Base-by-base conservation (phyloP, 75 land plant species). In the Picea sitchensis region DNA sequence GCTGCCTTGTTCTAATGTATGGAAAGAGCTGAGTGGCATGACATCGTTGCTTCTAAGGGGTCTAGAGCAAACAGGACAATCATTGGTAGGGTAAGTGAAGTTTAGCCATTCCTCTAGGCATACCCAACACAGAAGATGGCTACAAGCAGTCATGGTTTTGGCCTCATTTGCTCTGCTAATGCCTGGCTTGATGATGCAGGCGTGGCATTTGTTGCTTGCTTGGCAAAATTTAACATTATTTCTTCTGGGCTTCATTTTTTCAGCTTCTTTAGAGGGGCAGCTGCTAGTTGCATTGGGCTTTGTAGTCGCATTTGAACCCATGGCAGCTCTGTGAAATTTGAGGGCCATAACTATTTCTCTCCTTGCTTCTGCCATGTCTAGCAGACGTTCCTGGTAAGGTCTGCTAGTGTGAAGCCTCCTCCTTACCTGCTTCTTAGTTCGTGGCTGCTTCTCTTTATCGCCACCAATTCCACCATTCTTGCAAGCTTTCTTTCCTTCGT, bases 341-440 rank as follows among this genome's bases (percentile, higher is more conserved):
- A 91, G 91, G 5, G 93, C 93, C 61, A 90, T 80, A 64, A 91
- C 91, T 59, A 91, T 91, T 65, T 91, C 93, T 77, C 87, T 78
- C 67, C 93, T 79, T 4, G 93, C 93, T 76, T 91, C 93, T 4
- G 93, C 93, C 93, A 91, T 91, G 41, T 91, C 87, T 1, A 91
- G 82, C 1, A 88, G 87, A 77, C 87, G 81, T 74, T 88, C 87
- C 76, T 91, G 90, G 56, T 91, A 89, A 75, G 91, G 91, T 77
- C 84, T 83, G 57, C 73, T 87, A 8, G 89, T 89, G 73, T 91
- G 93, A 44, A 85, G 84, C 64, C 93, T 81, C 76, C 93, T 89
- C 61, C 93, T 89, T 26, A 87, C 93, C 71, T 91, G 88, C 59
- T 91, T 91, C 64, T 89, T 89, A 6, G 78, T 83, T n/a, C 54